Evolutionary conservation across 1,139 yeast species (phyloP).

Genomic region (Lodderomyces oxycetoniae): DNA sequence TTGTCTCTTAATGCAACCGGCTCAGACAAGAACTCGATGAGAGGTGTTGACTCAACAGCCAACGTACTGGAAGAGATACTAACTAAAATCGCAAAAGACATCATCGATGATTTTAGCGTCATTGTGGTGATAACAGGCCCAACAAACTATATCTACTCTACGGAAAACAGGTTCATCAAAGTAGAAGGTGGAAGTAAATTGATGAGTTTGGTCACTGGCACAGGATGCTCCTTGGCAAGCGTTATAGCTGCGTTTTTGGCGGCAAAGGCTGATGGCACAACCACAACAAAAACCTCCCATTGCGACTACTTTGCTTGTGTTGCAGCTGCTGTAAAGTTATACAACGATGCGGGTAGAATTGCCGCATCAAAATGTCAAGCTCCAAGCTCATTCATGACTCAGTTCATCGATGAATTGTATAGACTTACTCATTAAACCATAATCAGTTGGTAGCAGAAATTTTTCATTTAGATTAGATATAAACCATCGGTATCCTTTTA

Average conservation of each 20-base stretch:
- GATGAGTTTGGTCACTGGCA: slow-evolving; percentile 78
- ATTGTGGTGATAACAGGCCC: slow-evolving; percentile 68
- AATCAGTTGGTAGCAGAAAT: neutral
- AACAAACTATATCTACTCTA: slow-evolving; percentile 24
- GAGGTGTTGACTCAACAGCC: slow-evolving; percentile 66
- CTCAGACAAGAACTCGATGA: slow-evolving; percentile 38
- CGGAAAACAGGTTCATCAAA: slow-evolving; percentile 13
- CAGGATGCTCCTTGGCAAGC: slow-evolving; percentile 85
- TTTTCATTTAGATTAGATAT: neutral
- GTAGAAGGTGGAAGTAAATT: slow-evolving; percentile 59
- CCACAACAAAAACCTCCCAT: neutral
- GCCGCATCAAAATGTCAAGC: slow-evolving; percentile 41
- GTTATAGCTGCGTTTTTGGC: slow-evolving; percentile 60
- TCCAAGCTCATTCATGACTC: slow-evolving; percentile 50
- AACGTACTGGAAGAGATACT: slow-evolving; percentile 25
- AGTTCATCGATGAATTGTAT: slow-evolving; percentile 44
- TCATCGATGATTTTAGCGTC: slow-evolving; percentile 53
- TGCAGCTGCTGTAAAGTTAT: slow-evolving; percentile 54
- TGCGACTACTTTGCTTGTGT: neutral
- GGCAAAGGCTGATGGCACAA: slow-evolving; percentile 29
- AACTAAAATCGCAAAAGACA: slow-evolving; percentile 31
- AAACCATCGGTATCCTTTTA: neutral
- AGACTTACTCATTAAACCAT: neutral
- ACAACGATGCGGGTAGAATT: slow-evolving; percentile 59
- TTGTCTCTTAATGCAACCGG: slow-evolving; percentile 29